Evolutionary conservation across 1,284 basidiomycete species (phyloP), one percentile per base, ranked within the genome.

Genomic region (Trametes hirsuta): DNA sequence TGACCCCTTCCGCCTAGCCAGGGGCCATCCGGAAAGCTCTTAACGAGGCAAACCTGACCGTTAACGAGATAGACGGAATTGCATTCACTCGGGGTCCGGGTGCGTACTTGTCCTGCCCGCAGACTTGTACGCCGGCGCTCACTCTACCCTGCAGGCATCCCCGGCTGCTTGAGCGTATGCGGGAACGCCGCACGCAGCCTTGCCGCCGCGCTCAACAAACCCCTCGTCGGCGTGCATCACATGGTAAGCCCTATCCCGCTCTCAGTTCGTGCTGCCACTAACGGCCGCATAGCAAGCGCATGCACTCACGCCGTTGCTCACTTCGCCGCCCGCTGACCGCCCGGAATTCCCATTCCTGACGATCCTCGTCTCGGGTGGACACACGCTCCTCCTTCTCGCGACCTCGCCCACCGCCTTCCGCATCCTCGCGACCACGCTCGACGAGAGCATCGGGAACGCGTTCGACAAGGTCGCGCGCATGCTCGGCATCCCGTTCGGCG

Each of bases 71-170:
- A 11, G 89, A 96, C 68, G 95, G 92, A 0, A 83, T 97, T 42
- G 95, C 95, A 0, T 96, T 93, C 71, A 97, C 95, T 0, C 82
- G 93, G 66, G 96, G 95, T 9, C 95, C 96, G 55, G 94, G 91
- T 84, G 66, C 55, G n/a, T n/a, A n/a, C n/a, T n/a, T n/a, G n/a
- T n/a, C n/a, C n/a, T n/a, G n/a, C n/a, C n/a, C n/a, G n/a, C n/a
- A n/a, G n/a, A n/a, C n/a, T n/a, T n/a, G n/a, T n/a, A n/a, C n/a
- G n/a, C n/a, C n/a, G n/a, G n/a, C n/a, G n/a, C n/a, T n/a, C n/a
- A n/a, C n/a, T n/a, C n/a, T n/a, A n/a, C n/a, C n/a, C n/a, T n/a
- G n/a, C n/a, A n/a, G 88, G 93, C 2, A 93, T 96, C 75, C 81
- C 81, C 4, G 91, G 91, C 1, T 95, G 93, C 71, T 80, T 98